Evolutionary conservation across 371 early-diverging fungal genomes (phyloP).

Genomic region (Fennellomyces sp.): DNA sequence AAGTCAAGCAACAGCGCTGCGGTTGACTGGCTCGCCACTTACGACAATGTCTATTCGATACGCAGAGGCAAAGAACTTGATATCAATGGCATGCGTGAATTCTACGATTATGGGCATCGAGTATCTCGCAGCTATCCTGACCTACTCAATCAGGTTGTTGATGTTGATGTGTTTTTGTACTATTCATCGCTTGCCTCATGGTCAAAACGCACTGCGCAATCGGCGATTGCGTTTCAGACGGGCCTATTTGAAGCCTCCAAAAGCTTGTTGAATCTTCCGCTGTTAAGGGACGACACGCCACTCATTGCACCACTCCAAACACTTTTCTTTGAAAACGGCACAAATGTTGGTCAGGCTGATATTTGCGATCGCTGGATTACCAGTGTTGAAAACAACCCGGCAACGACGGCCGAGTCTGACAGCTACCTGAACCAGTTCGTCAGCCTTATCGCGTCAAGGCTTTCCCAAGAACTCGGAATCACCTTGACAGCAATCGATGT

Average conservation of each 20-base stretch:
- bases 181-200: slow-evolving; percentile 1
- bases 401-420: background rate
- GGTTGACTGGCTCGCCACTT: slow-evolving; percentile 20
- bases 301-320: background rate
- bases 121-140: slow-evolving; percentile 15
- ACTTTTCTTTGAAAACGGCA: background rate
- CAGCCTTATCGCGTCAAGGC: slow-evolving; percentile 18
- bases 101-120: slow-evolving; percentile 27
- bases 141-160: slow-evolving; percentile 5
- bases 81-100: slow-evolving; percentile 25
- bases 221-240: background rate
- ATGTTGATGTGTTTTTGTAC: slow-evolving; percentile 6
- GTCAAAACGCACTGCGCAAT: slow-evolving; percentile 9
- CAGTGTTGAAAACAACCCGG: background rate
- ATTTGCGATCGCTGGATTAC: background rate
- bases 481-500: slow-evolving; percentile 18
- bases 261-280: background rate
- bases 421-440: background rate
- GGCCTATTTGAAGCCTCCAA: slow-evolving; percentile 2
- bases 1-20: slow-evolving; percentile 8
- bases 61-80: slow-evolving; percentile 17
- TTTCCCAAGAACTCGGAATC: slow-evolving; percentile 17
- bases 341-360: background rate
- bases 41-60: slow-evolving; percentile 10
- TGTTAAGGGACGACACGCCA: background rate